phyloP scores from a whole-genome alignment of 208 protist species.

The Acanthamoeba castellanii region DNA sequence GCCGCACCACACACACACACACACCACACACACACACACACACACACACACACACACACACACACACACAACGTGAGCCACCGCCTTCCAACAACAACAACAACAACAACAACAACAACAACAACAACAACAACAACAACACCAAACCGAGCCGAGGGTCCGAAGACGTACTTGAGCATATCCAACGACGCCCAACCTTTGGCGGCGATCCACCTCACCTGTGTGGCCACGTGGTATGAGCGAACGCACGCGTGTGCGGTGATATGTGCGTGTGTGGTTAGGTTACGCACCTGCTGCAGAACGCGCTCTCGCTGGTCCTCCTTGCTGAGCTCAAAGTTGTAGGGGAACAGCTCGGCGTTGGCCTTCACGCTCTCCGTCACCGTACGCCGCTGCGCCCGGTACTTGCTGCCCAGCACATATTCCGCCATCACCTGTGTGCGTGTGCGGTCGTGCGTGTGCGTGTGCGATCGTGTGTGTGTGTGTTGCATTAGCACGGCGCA shows the following conservation, averaged over 20 bases:
- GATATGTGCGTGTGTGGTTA: not conserved
- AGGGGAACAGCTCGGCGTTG: slow-evolving; percentile 6
- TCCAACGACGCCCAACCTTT: not conserved
- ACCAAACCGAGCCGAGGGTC: not conserved
- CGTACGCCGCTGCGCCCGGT: not conserved
- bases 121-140: too few relatives aligned
- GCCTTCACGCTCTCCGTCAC: slow-evolving; percentile 12
- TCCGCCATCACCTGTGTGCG: not conserved
- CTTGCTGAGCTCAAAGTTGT: slow-evolving; percentile 22
- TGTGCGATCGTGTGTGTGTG: too few relatives aligned
- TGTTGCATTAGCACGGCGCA: not conserved
- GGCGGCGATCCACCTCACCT: not conserved
- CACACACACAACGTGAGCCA: too few relatives aligned
- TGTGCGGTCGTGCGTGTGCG: not conserved
- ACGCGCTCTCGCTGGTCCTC: slow-evolving; percentile 18
- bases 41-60: too few relatives aligned
- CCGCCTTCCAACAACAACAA: too few relatives aligned
- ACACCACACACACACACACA: too few relatives aligned
- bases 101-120: too few relatives aligned
- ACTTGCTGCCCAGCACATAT: slow-evolving; percentile 7
- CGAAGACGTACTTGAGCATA: slow-evolving; percentile 35
- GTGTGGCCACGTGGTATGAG: not conserved
- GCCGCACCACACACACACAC: not conserved
- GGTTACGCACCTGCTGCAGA: not conserved
- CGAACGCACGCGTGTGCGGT: too few relatives aligned